Evolutionary conservation across 208 protist species (phyloP).

Genomic region (Crithidia brevicula): DNA sequence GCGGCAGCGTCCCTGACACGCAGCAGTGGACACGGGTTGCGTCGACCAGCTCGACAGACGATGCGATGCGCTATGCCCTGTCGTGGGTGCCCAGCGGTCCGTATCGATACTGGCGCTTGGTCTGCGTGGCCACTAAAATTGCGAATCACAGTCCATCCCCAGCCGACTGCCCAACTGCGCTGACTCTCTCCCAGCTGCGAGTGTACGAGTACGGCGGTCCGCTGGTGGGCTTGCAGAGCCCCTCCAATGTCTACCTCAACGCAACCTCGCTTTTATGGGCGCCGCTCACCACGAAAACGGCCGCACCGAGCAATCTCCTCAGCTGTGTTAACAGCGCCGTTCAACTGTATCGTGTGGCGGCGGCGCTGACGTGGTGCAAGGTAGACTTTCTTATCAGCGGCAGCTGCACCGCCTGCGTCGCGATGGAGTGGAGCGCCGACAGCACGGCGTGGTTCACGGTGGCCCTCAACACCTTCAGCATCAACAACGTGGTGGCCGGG

Average conservation of each 20-base stretch:
- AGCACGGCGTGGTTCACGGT: slow-evolving; percentile 27
- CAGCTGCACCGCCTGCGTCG: slow-evolving; percentile 17
- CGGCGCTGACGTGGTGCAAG: slow-evolving; percentile 22
- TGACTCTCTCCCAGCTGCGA: slow-evolving; percentile 6
- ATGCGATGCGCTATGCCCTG: slow-evolving; percentile 1
- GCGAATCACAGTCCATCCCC: neutral
- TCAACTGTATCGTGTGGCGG: neutral
- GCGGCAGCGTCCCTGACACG: neutral
- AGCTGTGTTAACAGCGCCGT: slow-evolving; percentile 20
- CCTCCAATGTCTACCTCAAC: slow-evolving; percentile 10
- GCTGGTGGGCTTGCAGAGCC: slow-evolving; percentile 22
- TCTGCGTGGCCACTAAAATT: neutral
- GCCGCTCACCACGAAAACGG: neutral
- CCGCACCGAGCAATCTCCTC: neutral
- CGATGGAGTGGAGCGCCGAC: slow-evolving; percentile 55
- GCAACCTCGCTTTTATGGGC: slow-evolving; percentile 27
- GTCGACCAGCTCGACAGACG: neutral
- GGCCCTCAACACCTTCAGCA: slow-evolving; percentile 18
- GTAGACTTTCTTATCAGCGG: slow-evolving; percentile 20
- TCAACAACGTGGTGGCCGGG: neutral
- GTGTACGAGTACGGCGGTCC: slow-evolving; percentile 33
- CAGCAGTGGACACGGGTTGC: slow-evolving; percentile 3
- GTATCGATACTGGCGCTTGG: slow-evolving; percentile 35
- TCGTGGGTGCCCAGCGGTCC: slow-evolving; percentile 27
- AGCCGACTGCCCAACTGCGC: neutral